phyloP scores from a whole-genome alignment of 2,329 filamentous ascomycete genomes.

The Botrytis pseudocinerea region DNA sequence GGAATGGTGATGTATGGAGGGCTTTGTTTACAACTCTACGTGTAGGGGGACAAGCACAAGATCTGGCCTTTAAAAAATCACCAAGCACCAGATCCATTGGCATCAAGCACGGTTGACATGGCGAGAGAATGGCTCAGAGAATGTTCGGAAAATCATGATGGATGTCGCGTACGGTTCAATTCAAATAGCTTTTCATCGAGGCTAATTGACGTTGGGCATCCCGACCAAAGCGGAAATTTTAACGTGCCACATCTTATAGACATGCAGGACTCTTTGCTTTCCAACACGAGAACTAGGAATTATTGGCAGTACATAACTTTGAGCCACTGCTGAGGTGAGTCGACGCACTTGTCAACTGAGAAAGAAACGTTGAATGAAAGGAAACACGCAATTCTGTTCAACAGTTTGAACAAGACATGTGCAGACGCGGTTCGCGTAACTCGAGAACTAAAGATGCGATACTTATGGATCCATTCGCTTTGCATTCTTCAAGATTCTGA shows the following conservation, averaged over 20 bases:
- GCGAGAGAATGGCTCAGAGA: background rate
- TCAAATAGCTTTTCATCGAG: background rate
- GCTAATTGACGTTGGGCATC: background rate
- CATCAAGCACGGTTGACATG: too few relatives aligned
- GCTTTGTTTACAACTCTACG: background rate
- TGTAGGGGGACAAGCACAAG: background rate
- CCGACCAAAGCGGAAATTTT: background rate
- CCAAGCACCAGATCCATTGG: background rate
- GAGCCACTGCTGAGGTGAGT: conserved; percentile 2
- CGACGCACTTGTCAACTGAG: background rate
- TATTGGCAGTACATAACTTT: background rate
- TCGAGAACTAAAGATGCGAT: background rate
- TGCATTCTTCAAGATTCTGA: background rate
- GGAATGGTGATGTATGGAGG: conserved; percentile 1
- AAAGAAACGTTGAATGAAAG: background rate
- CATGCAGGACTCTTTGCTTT: background rate
- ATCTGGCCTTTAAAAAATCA: background rate
- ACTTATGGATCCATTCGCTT: conserved; percentile 11
- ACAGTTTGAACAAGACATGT: background rate
- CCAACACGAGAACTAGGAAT: too few relatives aligned
- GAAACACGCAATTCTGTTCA: background rate
- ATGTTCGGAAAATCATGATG: background rate
- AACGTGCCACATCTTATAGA: background rate
- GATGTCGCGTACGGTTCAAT: background rate
- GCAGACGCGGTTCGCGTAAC: background rate